A percentile compares a stretch with the other conserved stretches of the same genome.
phyloP scores from a whole-genome alignment of 2,329 filamentous ascomycete species.

The Ophiostoma fasciatum region DNA sequence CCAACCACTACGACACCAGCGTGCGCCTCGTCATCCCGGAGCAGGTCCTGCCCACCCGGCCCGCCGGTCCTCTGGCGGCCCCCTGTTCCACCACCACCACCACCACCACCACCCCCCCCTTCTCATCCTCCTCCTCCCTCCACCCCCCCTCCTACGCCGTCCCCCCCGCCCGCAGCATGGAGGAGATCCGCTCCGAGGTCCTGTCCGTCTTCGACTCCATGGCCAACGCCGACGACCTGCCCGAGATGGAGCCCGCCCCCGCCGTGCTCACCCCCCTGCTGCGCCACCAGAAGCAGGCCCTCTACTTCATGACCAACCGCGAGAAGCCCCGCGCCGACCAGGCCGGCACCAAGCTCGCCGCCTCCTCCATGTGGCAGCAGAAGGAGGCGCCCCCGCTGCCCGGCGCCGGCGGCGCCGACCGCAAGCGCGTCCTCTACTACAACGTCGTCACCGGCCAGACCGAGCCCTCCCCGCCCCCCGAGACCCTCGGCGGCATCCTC shows the following conservation, averaged over 20 bases:
- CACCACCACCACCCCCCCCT: no score
- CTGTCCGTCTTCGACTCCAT: slow-evolving; percentile 79
- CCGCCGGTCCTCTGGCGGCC: no score
- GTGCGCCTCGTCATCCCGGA: slow-evolving; percentile 60
- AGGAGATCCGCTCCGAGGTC: slow-evolving; percentile 77
- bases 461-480: slow-evolving; percentile 42
- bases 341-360: slow-evolving; percentile 41
- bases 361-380: slow-evolving; percentile 68
- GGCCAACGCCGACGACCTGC: slow-evolving; percentile 58
- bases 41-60: slow-evolving; percentile 17
- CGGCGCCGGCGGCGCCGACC: slow-evolving; percentile 45
- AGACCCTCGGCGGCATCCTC: slow-evolving; percentile 58
- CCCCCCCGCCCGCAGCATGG: slow-evolving; percentile 56
- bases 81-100: no score
- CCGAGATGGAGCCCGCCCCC: slow-evolving; percentile 51
- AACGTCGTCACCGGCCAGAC: slow-evolving; percentile 75
- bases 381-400: slow-evolving; percentile 29
- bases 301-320: slow-evolving; percentile 71
- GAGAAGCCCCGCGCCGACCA: slow-evolving; percentile 52
- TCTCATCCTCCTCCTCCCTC: no score
- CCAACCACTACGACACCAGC: slow-evolving; percentile 49
- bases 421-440: slow-evolving; percentile 74
- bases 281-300: slow-evolving; percentile 76
- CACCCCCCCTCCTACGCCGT: no score
- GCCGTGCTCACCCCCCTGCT: slow-evolving; percentile 55